Conservation (phyloP, 495 filamentous ascomycete genomes). For the Penicillium turbatum region DNA sequence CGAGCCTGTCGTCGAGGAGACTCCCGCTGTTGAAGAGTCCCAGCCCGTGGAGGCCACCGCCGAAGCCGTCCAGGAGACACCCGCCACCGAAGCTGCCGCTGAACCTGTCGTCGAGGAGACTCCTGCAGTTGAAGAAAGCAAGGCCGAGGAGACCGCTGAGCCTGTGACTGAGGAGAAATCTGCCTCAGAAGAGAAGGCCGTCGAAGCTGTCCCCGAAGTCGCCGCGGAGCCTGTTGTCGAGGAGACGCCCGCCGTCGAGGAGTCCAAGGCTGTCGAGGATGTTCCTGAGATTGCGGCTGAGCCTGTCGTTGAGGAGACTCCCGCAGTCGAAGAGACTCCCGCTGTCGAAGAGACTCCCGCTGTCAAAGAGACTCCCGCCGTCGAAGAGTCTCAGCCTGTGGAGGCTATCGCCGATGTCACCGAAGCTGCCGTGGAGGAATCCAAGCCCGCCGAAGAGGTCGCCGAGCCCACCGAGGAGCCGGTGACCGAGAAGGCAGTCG, state of each 20-base stretch:
- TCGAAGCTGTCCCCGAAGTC: constrained; percentile 6
- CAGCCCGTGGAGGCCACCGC: not conserved
- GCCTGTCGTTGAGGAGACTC: constrained; percentile 9
- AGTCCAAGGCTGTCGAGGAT: constrained; percentile 12
- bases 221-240: constrained; percentile 5
- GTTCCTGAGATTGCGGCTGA: not conserved
- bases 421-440: not conserved
- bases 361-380: constrained; percentile 7
- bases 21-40: not conserved
- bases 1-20: not conserved
- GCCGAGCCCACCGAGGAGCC: constrained; percentile 11
- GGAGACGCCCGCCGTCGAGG: constrained; percentile 6
- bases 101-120: not conserved
- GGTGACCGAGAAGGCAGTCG: constrained; percentile 1
- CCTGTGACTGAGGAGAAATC: not conserved
- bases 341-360: not conserved
- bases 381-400: not conserved
- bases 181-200: not conserved
- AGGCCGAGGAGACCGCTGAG: constrained; percentile 8
- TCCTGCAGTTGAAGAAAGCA: constrained; percentile 13
- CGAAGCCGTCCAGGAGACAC: not conserved
- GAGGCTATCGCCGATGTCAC: not conserved
- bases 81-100: not conserved
- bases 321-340: not conserved
- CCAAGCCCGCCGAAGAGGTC: constrained; percentile 6